Evolutionary conservation across 202 grass and related monocot species (phyloP), one percentile per base, ranked within the genome.

Genomic region (Setaria viridis): DNA sequence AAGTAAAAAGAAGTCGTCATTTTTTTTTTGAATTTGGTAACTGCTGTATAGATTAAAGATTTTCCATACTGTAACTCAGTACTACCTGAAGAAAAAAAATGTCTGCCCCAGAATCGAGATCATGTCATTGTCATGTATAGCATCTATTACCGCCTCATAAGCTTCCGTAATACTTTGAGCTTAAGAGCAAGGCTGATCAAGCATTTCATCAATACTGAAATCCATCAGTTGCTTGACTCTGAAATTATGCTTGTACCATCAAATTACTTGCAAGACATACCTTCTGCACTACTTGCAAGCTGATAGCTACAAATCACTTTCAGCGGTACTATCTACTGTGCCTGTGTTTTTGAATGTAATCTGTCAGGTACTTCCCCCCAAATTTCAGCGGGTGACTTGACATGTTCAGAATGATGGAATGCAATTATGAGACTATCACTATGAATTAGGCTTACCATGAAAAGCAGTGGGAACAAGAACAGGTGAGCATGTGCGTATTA

Each of bases 11-110:
- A 75, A 47, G 9, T 64, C 42, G 11, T 0, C 39, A 4, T 41
- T 41, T 62, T 49, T 47, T 47, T 13, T 56, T 71, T 70, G 21
- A 63, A 55, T 80, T 70, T 71, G 76, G 65, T 79, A 58, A 57
- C 70, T 41, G 35, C 30, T 91, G 85, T 91, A 81, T 85, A 91
- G 70, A 80, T 70, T 50, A 42, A 91, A 88, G 81, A 72, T 76
- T 77, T 62, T 64, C 65, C 30, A 82, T 47, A 70, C 30, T 87
- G 62, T 86, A 86, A 80, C 45, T 34, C 74, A 66, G 55, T 66
- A 50, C 80, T 33, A 64, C 17, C 66, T 51, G 77, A 64, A 81
- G 70, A 80, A 69, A 84, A 84, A 74, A 11, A 74, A 54, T 4
- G 15, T 53, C 72, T 54, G 8, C 35, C 9, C 33, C 76, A 69